Evolutionary conservation across 352 stramenopile species (phyloP).

Genomic region (Globisporangium middletonii): DNA sequence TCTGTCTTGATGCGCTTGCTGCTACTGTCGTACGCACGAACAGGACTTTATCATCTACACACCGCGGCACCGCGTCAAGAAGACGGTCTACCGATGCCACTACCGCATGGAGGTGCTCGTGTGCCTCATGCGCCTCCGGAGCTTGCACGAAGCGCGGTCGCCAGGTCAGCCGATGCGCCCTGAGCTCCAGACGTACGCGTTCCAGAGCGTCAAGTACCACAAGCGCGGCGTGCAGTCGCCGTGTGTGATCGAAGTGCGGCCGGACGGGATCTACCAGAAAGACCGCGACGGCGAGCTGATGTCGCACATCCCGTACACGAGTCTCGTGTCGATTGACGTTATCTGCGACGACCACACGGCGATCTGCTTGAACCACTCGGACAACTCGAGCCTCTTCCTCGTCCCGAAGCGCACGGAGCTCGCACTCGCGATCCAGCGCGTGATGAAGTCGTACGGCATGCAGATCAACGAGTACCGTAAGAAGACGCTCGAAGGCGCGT

Average conservation of each 20-base stretch:
- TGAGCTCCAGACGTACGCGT: slow-evolving; percentile 51
- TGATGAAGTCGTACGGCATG: slow-evolving; percentile 77
- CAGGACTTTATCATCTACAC: slow-evolving; percentile 72
- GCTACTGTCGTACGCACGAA: background rate
- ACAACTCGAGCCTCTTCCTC: slow-evolving; percentile 80
- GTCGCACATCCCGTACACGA: slow-evolving; percentile 79
- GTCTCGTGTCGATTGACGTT: slow-evolving; percentile 75
- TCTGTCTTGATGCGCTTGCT: background rate
- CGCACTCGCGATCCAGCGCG: slow-evolving; percentile 53
- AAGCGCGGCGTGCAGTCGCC: slow-evolving; percentile 48
- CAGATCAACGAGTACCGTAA: slow-evolving; percentile 81
- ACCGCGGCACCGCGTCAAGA: slow-evolving; percentile 73
- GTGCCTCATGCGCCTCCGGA: slow-evolving; percentile 68
- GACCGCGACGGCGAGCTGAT: slow-evolving; percentile 71
- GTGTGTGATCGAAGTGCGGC: slow-evolving; percentile 62
- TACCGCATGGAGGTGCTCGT: slow-evolving; percentile 83
- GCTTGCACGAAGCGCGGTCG: slow-evolving; percentile 45
- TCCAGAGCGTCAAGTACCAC: slow-evolving; percentile 59
- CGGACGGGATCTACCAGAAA: slow-evolving; percentile 71
- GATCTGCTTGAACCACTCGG: slow-evolving; percentile 69
- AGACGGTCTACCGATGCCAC: slow-evolving; percentile 72
- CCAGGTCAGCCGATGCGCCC: slow-evolving; percentile 14
- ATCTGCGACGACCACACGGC: slow-evolving; percentile 71
- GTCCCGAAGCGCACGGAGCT: slow-evolving; percentile 61
- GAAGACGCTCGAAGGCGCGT: slow-evolving; percentile 60